Base-by-base conservation (phyloP, 1,284 basidiomycete species). In the Irpex sp. region DNA sequence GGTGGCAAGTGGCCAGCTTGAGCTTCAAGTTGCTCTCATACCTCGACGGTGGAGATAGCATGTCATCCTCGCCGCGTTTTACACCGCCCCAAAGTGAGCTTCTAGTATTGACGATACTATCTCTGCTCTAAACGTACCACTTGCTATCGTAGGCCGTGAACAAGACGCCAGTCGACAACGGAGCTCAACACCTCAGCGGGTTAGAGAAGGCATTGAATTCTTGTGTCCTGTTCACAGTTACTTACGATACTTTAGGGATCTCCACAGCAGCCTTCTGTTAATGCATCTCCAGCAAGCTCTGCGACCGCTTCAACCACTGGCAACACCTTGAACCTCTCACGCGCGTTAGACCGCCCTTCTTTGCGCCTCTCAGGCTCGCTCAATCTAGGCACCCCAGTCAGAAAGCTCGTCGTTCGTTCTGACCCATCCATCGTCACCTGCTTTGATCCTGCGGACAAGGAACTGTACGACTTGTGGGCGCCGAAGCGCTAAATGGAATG, bases 401-500 rank as follows among this genome's bases (percentile, higher is more conserved):
- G 79, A 62, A 81, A 78, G 67, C 70, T 81, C 36, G 69, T 77
- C 26, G 81, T 90, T 68, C 84, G 86, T 39, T 77, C 83, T 31
- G 89, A 92, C 71, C 83, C 86, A 8, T 75, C 86, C 4, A 75
- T 90, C 43, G 71, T 85, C 61, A 89, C 88, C 43, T 89, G 83
- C 68, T 92, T 92, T 69, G 89, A 92, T 70, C 80, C 84, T 19
- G 74, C 79, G 33, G 90, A 92, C 75, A 86, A 81, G 73, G 87
- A 90, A 66, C 76, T 92, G 33, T 91, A 92, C 68, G 83, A 86
- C 58, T 77, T 92, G 8, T 92, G 90, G 90, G 88, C 79, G 39
- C 87, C 88, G 6, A 84, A 69, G 62, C 51, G 68, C 46, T 78
- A 63, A 70, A 17, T 36, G 17, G 11, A 19, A 5, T 47, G 51